A percentile compares a stretch with the other conserved stretches of the same genome.
Conservation (phyloP, 371 early-diverging fungal genomes). For the Blastocladiella emersonii region DNA sequence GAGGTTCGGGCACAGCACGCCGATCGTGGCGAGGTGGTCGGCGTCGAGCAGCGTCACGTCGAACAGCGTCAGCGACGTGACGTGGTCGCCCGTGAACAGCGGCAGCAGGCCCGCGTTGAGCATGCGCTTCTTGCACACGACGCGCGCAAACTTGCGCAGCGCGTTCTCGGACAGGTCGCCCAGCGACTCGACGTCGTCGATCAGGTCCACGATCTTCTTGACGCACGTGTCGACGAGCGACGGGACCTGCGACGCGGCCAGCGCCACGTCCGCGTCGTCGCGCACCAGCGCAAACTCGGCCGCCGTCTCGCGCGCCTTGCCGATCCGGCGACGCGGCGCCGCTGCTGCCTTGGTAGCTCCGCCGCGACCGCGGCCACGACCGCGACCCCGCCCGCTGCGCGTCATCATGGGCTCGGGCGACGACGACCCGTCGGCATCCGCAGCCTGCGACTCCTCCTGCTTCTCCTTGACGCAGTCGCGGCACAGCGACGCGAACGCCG, state of each 20-base stretch:
- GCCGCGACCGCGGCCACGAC: too few relatives aligned
- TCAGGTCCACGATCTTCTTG: slow-evolving; percentile 35
- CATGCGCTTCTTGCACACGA: slow-evolving; percentile 59
- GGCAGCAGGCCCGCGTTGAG: slow-evolving; percentile 45
- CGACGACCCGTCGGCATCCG: neutral
- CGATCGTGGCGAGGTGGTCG: slow-evolving; percentile 36
- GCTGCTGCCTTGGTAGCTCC: too few relatives aligned
- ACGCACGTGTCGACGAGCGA: neutral
- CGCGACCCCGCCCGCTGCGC: too few relatives aligned
- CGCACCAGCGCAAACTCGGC: neutral
- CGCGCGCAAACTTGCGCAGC: slow-evolving; percentile 56
- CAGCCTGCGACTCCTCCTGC: too few relatives aligned
- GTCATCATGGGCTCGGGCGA: too few relatives aligned
- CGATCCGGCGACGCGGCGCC: neutral
- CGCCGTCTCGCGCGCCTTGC: neutral
- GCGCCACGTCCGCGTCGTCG: neutral
- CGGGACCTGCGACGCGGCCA: neutral
- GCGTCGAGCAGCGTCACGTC: slow-evolving; percentile 63
- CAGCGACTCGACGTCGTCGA: slow-evolving; percentile 65
- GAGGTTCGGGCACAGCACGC: slow-evolving; percentile 46
- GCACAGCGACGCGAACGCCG: neutral
- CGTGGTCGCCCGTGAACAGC: slow-evolving; percentile 54
- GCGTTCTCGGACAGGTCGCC: slow-evolving; percentile 56
- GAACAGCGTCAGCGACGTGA: slow-evolving; percentile 42
- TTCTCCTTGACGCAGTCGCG: neutral